Conservation (phyloP, 129 eudicot genomes). For the Centaurea solstitialis region DNA sequence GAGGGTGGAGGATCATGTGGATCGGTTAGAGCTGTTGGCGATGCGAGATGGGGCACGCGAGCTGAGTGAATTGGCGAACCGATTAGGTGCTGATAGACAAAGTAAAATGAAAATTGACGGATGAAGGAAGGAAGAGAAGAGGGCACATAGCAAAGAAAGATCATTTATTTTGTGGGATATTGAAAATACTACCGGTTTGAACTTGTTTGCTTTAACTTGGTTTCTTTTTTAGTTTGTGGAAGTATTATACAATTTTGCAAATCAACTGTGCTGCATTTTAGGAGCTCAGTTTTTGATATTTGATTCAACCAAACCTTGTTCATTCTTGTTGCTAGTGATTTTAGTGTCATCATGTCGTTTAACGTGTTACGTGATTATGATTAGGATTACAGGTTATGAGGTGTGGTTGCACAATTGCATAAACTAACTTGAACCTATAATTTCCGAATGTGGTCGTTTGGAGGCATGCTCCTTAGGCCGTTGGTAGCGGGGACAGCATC, state of each 20-base stretch:
- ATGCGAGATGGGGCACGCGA: slow-evolving; percentile 34
- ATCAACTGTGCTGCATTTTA: neutral
- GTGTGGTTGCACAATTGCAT: too few species aligned
- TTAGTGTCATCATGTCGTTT: too few species aligned
- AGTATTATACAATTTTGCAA: neutral
- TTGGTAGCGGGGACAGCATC: too few species aligned
- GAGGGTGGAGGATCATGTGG: slow-evolving; percentile 52
- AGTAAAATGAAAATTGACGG: neutral
- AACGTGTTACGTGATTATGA: too few species aligned
- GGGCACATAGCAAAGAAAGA: neutral
- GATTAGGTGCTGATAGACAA: neutral
- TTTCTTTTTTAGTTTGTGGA: neutral
- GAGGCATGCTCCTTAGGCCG: too few species aligned
- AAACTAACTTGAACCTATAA: too few species aligned
- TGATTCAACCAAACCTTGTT: neutral
- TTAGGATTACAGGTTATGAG: too few species aligned
- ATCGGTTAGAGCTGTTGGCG: slow-evolving; percentile 30
- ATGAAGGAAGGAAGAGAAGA: neutral
- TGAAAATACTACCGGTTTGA: neutral
- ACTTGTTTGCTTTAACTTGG: neutral
- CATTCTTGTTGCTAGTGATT: neutral
- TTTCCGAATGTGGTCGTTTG: too few species aligned
- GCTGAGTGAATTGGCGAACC: slow-evolving; percentile 23
- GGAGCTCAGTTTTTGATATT: neutral
- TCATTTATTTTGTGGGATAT: neutral